Evolutionary conservation across 768 basidiomycete genomes (phyloP).

Genomic region (Hydnum rufescens): DNA sequence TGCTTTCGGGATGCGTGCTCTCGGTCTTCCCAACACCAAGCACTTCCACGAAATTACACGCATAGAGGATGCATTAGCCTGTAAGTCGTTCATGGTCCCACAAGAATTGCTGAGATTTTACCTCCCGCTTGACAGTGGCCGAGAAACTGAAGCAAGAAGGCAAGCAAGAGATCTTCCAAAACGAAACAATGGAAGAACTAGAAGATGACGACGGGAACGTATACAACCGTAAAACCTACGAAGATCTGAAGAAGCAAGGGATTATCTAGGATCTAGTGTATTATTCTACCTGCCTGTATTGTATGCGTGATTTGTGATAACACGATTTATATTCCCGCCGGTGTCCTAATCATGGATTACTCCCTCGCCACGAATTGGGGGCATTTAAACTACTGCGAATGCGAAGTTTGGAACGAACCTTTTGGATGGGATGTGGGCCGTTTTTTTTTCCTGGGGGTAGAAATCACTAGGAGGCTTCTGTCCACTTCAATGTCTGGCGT

Average conservation of each 20-base stretch:
- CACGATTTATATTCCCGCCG: background rate
- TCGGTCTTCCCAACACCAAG: constrained; percentile 94
- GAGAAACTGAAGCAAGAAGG: constrained; percentile 96
- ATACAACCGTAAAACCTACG: constrained; percentile 95
- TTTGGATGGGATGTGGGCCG: too few relatives aligned
- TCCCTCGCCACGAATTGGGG: too few relatives aligned
- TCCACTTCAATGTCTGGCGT: too few relatives aligned
- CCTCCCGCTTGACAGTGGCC: constrained; percentile 38
- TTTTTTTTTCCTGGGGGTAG: too few relatives aligned
- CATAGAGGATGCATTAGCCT: constrained; percentile 85
- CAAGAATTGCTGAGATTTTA: background rate
- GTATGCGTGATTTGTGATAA: background rate
- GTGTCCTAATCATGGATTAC: background rate
- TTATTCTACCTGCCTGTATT: background rate
- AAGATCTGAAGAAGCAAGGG: constrained; percentile 91
- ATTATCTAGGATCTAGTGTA: constrained; percentile 27
- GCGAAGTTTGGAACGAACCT: too few relatives aligned
- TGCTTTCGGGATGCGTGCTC: constrained; percentile 93
- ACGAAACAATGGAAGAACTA: constrained; percentile 92
- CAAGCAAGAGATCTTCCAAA: constrained; percentile 78
- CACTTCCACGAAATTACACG: constrained; percentile 98
- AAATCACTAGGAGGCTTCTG: too few relatives aligned
- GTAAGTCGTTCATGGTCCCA: constrained; percentile 33
- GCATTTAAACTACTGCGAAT: background rate
- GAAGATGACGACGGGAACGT: constrained; percentile 99